Base-by-base conservation (phyloP, 2,329 filamentous ascomycete species). In the Phaeosphaeria sp. region DNA sequence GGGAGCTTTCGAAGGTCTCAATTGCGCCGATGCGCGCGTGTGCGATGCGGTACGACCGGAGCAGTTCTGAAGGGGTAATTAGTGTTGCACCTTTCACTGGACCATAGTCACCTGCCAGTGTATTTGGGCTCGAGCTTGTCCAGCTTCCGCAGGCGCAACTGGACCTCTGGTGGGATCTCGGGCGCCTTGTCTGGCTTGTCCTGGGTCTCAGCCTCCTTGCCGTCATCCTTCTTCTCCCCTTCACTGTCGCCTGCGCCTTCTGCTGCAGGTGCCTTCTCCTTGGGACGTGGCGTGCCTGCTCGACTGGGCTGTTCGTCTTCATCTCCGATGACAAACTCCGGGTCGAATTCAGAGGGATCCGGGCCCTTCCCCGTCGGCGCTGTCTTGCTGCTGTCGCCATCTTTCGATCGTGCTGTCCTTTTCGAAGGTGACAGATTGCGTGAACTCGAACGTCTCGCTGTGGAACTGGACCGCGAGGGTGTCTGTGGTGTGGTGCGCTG, bases 81-180 rank as follows among this genome's bases (percentile, higher is more conserved):
- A 73, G 66, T 61, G 42, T 50, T 51, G 50, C 50, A 39, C 25
- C 15, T 25, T 17, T 17, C 22, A 36, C 24, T 15, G 39, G 36
- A 15, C 8, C 44, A 54, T 8, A 52, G 49, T 17, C 45, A 62
- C 62, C 47, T 40, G 93, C 91, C 92, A 74, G 91, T 88, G 77
- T 98, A 98, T 56, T 91, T 92, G 5, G 87, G 83, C 73, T 97
- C 94, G 20, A 98, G 82, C 76, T 93, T 97, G 56, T 96, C 93
- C n/a, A 98, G 82, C 77, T 92, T 94, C 59, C 90, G 87, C 63
- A 98, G 79, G 74, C 89, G 93, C 27, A 86, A 83, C 55, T 86
- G 87, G 25, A 97, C 84, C 49, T 97, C 92, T 3, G 88, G 84
- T 0, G 92, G 85, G 30, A 97, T 78, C 53, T 92, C 91, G 49